Conservation (phyloP, 768 basidiomycete species). For the Trametes sanguinea region DNA sequence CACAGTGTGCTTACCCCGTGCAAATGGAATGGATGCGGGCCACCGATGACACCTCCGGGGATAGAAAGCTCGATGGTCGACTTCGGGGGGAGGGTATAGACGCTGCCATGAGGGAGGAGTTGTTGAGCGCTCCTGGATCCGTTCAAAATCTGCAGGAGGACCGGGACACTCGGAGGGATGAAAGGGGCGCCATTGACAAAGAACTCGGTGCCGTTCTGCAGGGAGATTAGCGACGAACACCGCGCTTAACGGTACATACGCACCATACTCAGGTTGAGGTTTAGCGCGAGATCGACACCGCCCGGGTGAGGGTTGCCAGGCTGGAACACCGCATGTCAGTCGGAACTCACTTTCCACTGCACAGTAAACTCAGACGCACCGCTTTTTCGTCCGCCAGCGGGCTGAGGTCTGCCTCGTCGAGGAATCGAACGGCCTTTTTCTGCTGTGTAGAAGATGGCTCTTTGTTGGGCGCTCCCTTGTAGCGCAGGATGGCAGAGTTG, state of each 20-base stretch:
- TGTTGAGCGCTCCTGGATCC: constrained; percentile 49
- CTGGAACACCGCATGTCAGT: neutral
- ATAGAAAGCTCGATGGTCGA: constrained; percentile 49
- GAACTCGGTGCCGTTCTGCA: constrained; percentile 30
- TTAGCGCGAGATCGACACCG: constrained; percentile 24
- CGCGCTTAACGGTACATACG: neutral
- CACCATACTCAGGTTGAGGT: constrained; percentile 22
- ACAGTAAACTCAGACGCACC: neutral
- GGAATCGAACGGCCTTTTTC: constrained; percentile 4
- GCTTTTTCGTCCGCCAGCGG: constrained; percentile 29
- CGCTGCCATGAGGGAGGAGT: constrained; percentile 49
- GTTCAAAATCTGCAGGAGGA: constrained; percentile 60
- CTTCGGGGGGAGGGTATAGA: constrained; percentile 50
- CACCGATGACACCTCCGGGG: constrained; percentile 44
- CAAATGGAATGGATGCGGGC: constrained; percentile 44
- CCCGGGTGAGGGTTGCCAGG: constrained; percentile 27
- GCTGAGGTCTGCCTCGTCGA: constrained; percentile 20
- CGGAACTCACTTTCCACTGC: too few species aligned
- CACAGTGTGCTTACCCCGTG: constrained; percentile 37
- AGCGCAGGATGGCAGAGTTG: constrained; percentile 50
- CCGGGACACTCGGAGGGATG: constrained; percentile 46
- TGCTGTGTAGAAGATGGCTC: constrained; percentile 36
- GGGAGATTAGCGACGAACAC: neutral
- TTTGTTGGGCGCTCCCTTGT: constrained; percentile 38
- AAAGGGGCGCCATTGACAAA: constrained; percentile 40